A percentile compares a stretch with the other conserved stretches of the same genome.
Conservation (phyloP, 768 basidiomycete genomes). For the Mycena vitilis region DNA sequence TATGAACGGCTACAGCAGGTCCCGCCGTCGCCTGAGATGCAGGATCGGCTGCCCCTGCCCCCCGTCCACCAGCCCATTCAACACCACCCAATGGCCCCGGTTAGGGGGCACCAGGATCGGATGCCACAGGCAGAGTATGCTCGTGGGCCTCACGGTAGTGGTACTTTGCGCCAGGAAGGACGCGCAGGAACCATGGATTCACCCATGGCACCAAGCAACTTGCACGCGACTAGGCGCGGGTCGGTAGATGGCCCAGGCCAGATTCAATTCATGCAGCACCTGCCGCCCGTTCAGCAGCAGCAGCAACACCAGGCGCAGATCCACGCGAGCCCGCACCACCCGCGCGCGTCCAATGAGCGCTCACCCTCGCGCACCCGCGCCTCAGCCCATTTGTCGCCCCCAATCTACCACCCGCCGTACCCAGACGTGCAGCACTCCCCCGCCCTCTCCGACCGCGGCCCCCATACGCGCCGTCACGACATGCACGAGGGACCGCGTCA, state of each 20-base stretch:
- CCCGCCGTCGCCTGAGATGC: constrained; percentile 65
- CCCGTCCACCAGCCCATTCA: constrained; percentile 46
- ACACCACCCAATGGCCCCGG: constrained; percentile 43
- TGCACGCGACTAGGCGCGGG: constrained; percentile 56
- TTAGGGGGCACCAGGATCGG: no score
- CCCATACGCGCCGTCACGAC: constrained; percentile 43
- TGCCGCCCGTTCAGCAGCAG: constrained; percentile 58
- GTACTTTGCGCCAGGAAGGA: constrained; percentile 50
- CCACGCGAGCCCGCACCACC: constrained; percentile 47
- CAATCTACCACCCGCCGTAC: constrained; percentile 8
- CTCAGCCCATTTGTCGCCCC: neutral
- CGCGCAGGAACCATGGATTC: constrained; percentile 50
- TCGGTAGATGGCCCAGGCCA: constrained; percentile 59
- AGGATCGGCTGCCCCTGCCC: constrained; percentile 52
- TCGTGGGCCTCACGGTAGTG: constrained; percentile 13
- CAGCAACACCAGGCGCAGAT: constrained; percentile 45
- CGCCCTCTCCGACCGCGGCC: neutral
- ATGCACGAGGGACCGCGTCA: constrained; percentile 35
- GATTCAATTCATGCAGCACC: constrained; percentile 59
- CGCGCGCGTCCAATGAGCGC: constrained; percentile 51
- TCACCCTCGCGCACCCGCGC: constrained; percentile 45
- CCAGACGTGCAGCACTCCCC: neutral
- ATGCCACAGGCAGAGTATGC: constrained; percentile 54
- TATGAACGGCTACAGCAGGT: constrained; percentile 80
- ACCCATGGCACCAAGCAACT: constrained; percentile 54